Evolutionary conservation across 345 rosid species (phyloP), one percentile per base, ranked within the genome.

Genomic region (Linum usitatissimum): DNA sequence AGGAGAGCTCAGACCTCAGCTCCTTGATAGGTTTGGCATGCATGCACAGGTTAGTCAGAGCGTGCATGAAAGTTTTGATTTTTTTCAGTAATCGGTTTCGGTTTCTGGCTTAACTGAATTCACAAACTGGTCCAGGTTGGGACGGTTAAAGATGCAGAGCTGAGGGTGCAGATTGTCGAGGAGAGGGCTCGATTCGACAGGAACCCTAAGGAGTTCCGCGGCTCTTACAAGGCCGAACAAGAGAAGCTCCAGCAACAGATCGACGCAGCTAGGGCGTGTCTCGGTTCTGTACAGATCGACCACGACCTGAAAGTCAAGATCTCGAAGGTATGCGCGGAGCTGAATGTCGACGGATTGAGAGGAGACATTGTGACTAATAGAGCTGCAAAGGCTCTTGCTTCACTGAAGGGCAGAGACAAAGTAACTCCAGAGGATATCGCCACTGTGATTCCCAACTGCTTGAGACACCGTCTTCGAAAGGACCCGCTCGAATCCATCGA

Each of bases 351-450:
- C 21, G 99, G 99, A 23, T 73, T 90, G 76, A 82, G 99, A 80
- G 99, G 97, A 68, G 99, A 93, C 57, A 90, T 87, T 3, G 97
- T 87, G 68, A 84, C 86, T n/a, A 93, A 93, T 59, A 87, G 99
- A 81, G 96, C 97, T 39, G 96, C 97, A 3, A 87, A 93, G 78
- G 94, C 97, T 68, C 84, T 93, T 62, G 96, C 94, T 28, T 79
- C 96, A 66, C 76, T 93, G 30, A 93, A 87, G 76, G 90, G 90
- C 69, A 87, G 90, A 77, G 94, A 90, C 59, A 64, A 68, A 17
- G 97, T 90, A 12, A 79, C 82, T 54, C 74, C 97, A 0, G 99
- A 93, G 62, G 97, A 93, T 73, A 79, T 93, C 55, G 96, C 97
- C n/a, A 90, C 97, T 3, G 99, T 93, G 66, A 93, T 93, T 38